These are phyloP conservation scores for Asterella californica DNA, from an alignment of 225 moss, liverwort and hornwort species.

Conservation along the genomic window DNA sequence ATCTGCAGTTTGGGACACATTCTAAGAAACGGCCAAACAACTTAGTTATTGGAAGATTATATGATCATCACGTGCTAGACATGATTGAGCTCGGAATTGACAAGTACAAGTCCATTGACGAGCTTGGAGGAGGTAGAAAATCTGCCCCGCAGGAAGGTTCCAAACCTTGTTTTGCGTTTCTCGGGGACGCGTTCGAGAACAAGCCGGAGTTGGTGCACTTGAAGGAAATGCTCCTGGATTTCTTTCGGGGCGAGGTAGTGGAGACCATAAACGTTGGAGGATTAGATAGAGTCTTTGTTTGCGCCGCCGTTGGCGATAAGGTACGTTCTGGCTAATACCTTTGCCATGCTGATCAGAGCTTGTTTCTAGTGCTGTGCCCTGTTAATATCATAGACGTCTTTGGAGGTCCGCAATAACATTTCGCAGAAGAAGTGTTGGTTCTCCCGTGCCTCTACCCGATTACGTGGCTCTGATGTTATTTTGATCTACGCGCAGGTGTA, in stretches of 20 bases:
- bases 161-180: constrained; percentile 85
- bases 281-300: constrained; percentile 74
- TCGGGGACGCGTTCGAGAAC: constrained; percentile 78
- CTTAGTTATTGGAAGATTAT: constrained; percentile 85
- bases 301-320: constrained; percentile 59
- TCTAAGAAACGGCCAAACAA: constrained; percentile 94
- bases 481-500: constrained; percentile 35
- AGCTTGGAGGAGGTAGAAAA: constrained; percentile 73
- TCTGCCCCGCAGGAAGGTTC: constrained; percentile 80
- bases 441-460: too few species aligned
- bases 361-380: too few species aligned
- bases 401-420: neutral
- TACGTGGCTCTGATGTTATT: neutral
- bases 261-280: constrained; percentile 75
- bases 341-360: neutral
- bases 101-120: constrained; percentile 69
- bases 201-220: constrained; percentile 66
- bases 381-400: neutral
- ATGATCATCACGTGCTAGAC: constrained; percentile 87
- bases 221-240: constrained; percentile 82
- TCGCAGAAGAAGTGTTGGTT: too few species aligned
- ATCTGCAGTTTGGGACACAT: constrained; percentile 68
- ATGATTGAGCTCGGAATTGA: constrained; percentile 93
- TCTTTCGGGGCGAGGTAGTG: constrained; percentile 88
- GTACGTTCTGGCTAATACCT: constrained; percentile 12